Evolutionary conservation across 805 yeast genomes (phyloP), one percentile per base, ranked within the genome.

Genomic region (Yarrowia sp.): DNA sequence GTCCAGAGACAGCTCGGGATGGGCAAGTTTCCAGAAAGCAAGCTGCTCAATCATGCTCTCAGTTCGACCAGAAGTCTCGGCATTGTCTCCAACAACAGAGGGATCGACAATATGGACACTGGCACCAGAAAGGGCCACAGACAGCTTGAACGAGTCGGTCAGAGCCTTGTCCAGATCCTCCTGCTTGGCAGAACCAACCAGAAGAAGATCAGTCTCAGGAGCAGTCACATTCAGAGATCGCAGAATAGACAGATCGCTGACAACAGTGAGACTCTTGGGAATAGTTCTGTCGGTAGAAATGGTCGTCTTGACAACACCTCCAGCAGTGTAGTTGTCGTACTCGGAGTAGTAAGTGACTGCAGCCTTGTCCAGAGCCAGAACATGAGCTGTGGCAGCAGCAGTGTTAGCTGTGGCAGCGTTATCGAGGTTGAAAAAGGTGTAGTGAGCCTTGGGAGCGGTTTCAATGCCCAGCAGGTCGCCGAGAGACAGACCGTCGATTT

Each of bases 11-110:
- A 85, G 79, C 41, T 81, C 81, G 16, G 91, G 89, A 67, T 81
- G 83, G 8, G 89, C 83, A 46, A 82, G 78, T 66, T 82, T 82
- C 96, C 96, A 91, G 80, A 90, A 88, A 0, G 87, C 90, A 44
- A 88, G 83, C 77, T 92, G 96, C 65, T 84, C 77, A 58, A 91
- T 90, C 74, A 92, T 87, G 40, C 85, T 82, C 33, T 81, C 80
- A 4, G 95, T 85, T 73, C 92, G 86, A 30, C 96, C 96, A 69
- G 84, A 82, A 43, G 95, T 86, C 64, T 86, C 85, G 67, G 84
- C 88, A 69, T 85, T 81, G 64, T 84, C 90, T 44, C 88, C 90
- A 66, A 88, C 78, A 21, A 83, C 73, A 22, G 85, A 80, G 68
- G 82, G 79, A 74, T 91, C 96, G 59, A 90, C 72, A 28, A 89